Conservation (phyloP, 2,329 filamentous ascomycete species). For the Bipolaris cookei region DNA sequence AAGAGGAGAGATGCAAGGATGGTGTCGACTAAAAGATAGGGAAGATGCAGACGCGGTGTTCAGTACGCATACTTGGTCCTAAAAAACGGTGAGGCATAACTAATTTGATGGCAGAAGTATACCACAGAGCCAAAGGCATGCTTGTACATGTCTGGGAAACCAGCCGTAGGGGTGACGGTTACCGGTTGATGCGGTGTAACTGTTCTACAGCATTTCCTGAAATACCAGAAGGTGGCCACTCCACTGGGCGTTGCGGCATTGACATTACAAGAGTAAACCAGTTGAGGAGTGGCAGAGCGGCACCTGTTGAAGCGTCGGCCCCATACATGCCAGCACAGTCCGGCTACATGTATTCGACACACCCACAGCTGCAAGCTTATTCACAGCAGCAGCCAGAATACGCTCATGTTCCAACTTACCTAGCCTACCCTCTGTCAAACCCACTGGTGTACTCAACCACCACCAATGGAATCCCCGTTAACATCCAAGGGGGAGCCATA, state of each 20-base stretch:
- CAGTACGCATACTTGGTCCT: constrained; percentile 26
- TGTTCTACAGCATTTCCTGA: constrained; percentile 38
- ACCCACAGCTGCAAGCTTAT: constrained; percentile 31
- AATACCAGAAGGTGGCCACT: constrained; percentile 36
- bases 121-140: constrained; percentile 30
- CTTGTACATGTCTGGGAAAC: constrained; percentile 46
- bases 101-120: constrained; percentile 25
- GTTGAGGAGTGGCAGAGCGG: constrained; percentile 15
- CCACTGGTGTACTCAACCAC: constrained; percentile 40
- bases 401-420: constrained; percentile 24
- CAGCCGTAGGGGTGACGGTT: constrained; percentile 34
- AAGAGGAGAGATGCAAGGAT: constrained; percentile 43
- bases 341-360: constrained; percentile 32
- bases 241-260: constrained; percentile 38
- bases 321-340: constrained; percentile 29
- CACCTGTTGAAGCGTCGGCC: constrained; percentile 10
- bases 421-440: constrained; percentile 23
- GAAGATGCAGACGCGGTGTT: constrained; percentile 46
- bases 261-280: constrained; percentile 38
- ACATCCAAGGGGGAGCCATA: constrained; percentile 44
- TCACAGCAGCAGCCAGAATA: constrained; percentile 22
- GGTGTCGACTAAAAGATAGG: constrained; percentile 44
- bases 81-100: not conserved
- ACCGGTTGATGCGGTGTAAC: constrained; percentile 44
- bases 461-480: constrained; percentile 45